Evolutionary conservation across 2,329 filamentous ascomycete species (phyloP).

Genomic region (Monilinia aucupariae): DNA sequence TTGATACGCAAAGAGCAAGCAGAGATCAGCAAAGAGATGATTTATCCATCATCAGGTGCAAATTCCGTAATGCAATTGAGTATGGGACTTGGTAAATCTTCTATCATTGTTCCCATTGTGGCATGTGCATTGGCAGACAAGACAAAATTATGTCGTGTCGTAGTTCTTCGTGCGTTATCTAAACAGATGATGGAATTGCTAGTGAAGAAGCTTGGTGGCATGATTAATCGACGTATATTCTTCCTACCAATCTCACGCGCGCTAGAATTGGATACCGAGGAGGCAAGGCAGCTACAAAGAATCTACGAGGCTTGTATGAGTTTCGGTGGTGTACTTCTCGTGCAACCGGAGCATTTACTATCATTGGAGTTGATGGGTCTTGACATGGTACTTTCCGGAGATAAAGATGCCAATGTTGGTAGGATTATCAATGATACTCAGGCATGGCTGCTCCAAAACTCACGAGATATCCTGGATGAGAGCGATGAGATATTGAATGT

Average conservation of each 20-base stretch:
- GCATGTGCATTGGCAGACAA: slow-evolving; percentile 49
- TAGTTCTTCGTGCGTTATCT: slow-evolving; percentile 57
- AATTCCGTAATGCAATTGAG: slow-evolving; percentile 61
- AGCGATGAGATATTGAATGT: slow-evolving; percentile 58
- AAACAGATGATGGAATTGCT: slow-evolving; percentile 57
- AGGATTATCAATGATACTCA: slow-evolving; percentile 40
- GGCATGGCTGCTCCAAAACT: slow-evolving; percentile 40
- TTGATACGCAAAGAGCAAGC: slow-evolving; percentile 48
- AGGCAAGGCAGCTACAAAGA: slow-evolving; percentile 37
- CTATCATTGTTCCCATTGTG: slow-evolving; percentile 63
- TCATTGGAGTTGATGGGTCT: slow-evolving; percentile 59
- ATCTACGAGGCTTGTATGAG: slow-evolving; percentile 45
- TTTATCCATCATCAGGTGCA: slow-evolving; percentile 33
- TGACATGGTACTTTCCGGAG: slow-evolving; percentile 41
- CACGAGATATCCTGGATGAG: slow-evolving; percentile 58
- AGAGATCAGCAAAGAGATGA: slow-evolving; percentile 54
- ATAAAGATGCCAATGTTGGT: slow-evolving; percentile 31
- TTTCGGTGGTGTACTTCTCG: slow-evolving; percentile 50
- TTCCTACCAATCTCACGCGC: slow-evolving; percentile 55
- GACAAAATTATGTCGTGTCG: slow-evolving; percentile 47
- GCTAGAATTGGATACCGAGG: slow-evolving; percentile 33
- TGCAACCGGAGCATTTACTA: slow-evolving; percentile 59
- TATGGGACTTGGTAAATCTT: slow-evolving; percentile 68
- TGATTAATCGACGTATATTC: slow-evolving; percentile 50
- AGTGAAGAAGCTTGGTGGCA: slow-evolving; percentile 47